A percentile compares a stretch with the other conserved stretches of the same genome.
Evolutionary conservation across 345 rosid genomes (phyloP).

Genomic region (Adansonia digitata): DNA sequence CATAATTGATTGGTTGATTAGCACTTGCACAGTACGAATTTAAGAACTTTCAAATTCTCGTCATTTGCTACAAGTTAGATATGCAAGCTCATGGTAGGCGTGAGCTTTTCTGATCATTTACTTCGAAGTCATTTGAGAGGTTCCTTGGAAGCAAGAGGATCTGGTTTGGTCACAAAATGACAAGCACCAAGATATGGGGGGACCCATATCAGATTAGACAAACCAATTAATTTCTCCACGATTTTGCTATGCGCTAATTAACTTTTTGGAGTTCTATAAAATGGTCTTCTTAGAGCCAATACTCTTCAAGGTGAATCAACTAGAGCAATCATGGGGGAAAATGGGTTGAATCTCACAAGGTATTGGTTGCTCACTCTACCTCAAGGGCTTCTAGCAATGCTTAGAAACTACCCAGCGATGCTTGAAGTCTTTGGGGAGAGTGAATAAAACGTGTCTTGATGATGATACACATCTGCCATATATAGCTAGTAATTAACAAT

Average conservation of each 20-base stretch:
- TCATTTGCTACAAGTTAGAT: not conserved
- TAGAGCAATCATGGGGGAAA: not conserved
- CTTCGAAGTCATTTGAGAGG: not conserved
- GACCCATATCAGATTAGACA: not conserved
- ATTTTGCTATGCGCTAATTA: not conserved
- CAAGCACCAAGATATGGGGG: not conserved
- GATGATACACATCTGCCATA: too few relatives aligned
- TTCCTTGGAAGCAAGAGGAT: not conserved
- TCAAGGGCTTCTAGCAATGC: not conserved
- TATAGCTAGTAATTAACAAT: not conserved
- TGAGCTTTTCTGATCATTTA: not conserved
- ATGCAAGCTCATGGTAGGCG: not conserved
- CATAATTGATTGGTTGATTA: not conserved
- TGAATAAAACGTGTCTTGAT: constrained; percentile 8
- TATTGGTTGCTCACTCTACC: constrained; percentile 10
- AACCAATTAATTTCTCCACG: not conserved
- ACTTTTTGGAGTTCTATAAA: not conserved
- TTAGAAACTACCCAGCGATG: not conserved
- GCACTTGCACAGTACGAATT: not conserved
- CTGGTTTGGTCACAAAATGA: not conserved
- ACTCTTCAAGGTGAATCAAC: not conserved
- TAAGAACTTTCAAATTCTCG: not conserved
- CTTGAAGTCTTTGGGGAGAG: constrained; percentile 2
- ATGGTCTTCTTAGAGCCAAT: not conserved
- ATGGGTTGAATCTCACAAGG: not conserved